Evolutionary conservation across 768 basidiomycete genomes (phyloP), one percentile per base, ranked within the genome.

Genomic region (Boletus rex-veris): DNA sequence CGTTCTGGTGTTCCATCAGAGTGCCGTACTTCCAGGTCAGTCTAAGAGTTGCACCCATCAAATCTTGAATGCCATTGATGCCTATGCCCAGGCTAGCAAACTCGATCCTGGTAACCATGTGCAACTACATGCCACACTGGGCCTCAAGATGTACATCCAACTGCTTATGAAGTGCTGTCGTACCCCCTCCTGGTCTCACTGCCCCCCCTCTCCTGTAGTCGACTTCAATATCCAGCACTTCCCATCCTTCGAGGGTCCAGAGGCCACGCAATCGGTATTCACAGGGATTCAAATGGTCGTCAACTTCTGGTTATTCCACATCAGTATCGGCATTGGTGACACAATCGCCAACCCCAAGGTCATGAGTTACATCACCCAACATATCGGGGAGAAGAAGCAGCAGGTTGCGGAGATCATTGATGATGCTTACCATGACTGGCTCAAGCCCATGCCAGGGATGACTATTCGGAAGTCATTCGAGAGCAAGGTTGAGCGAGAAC

Each of bases 11-110:
- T 70, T 96, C 93, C 21, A 99, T 99, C 65, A 97, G 97, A 44
- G 97, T 99, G 1, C 81, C 98, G 2, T 99, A 99, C 71, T 99
- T 97, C 80, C 95, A 99, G 69, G 98, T 99, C 77, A 98, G 98
- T 73, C 97, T 98, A 68, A 99, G 73, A 90, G 88, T 60, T 99
- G 96, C 78, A 98, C 98, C 75, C 98, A 98, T 66, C 97, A 99
- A 72, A 92, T 98, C 67, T 89, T 89, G 35, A 97, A 99, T 69
- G 97, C 97, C 30, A 98, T 98, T 67, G 96, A 99, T 62, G 97
- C 97, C 2, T 99, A 99, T 65, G 91, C 91, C 11, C 84, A 95
- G 35, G 96, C 96, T 1, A 86, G 86, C 53, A 94, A 98, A 69
- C 85, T 98, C 43, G 97, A 98, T 68, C 92, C 95, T 0, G 73